A percentile compares a stretch with the other conserved stretches of the same genome.
Evolutionary conservation across 2,329 filamentous ascomycete genomes (phyloP).

Genomic region (Pseudopyricularia cyperi): DNA sequence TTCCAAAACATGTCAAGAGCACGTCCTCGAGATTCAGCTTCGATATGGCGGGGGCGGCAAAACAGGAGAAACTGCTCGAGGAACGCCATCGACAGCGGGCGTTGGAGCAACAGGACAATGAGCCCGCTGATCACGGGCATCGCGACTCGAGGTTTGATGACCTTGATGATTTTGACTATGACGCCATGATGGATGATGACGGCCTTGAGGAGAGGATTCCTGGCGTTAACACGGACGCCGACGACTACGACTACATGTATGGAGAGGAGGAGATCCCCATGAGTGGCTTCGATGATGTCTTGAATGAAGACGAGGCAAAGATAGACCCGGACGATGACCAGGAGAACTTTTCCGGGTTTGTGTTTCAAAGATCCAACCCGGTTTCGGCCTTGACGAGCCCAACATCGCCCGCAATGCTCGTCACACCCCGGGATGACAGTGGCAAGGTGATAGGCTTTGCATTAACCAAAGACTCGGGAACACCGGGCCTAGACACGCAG

Average conservation of each 20-base stretch:
- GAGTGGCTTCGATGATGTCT: not conserved
- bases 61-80: slow-evolving; percentile 56
- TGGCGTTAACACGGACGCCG: slow-evolving; percentile 28
- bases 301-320: slow-evolving; percentile 13
- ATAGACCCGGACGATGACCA: slow-evolving; percentile 41
- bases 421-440: slow-evolving; percentile 41
- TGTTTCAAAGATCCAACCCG: slow-evolving; percentile 41
- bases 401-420: slow-evolving; percentile 27
- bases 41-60: slow-evolving; percentile 52
- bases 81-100: slow-evolving; percentile 58
- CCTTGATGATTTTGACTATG: slow-evolving; percentile 50
- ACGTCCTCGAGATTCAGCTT: slow-evolving; percentile 73
- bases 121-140: slow-evolving; percentile 17
- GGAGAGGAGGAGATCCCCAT: slow-evolving; percentile 10
- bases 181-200: slow-evolving; percentile 52
- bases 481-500: slow-evolving; percentile 15
- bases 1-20: slow-evolving; percentile 58
- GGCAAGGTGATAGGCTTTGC: slow-evolving; percentile 46
- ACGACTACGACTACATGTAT: slow-evolving; percentile 30
- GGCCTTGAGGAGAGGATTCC: slow-evolving; percentile 56
- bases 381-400: slow-evolving; percentile 38
- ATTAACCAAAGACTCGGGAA: slow-evolving; percentile 29
- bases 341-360: slow-evolving; percentile 48
- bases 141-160: slow-evolving; percentile 46
- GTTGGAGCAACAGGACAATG: slow-evolving; percentile 40